Evolutionary conservation across 495 filamentous ascomycete genomes (phyloP).

Genomic region (Talaromyces nanjingensis): DNA sequence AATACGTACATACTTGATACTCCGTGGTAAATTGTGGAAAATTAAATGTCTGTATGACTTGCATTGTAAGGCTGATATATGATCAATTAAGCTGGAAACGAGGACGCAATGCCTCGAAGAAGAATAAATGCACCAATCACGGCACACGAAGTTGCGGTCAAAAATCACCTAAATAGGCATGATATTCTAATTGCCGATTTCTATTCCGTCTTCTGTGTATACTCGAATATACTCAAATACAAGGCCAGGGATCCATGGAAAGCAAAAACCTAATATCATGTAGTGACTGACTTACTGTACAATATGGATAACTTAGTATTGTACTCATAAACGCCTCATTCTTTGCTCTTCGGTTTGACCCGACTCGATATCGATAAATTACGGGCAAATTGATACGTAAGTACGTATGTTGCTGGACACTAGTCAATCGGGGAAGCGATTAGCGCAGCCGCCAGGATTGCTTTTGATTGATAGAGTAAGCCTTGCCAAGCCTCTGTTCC

Average conservation of each 20-base stretch:
- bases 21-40: not conserved
- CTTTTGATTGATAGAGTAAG: not conserved
- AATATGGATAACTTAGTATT: too few species aligned
- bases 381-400: too few species aligned
- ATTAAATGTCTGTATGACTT: not conserved
- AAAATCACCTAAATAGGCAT: not conserved
- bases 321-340: not conserved
- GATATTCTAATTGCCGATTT: not conserved
- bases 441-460: not conserved
- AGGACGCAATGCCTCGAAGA: not conserved
- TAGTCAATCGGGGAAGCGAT: conserved; percentile 2
- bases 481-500: not conserved
- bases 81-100: not conserved
- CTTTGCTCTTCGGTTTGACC: not conserved
- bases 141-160: not conserved
- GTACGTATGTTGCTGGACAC: not conserved
- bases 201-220: not conserved
- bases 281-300: too few species aligned
- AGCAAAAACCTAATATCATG: not conserved
- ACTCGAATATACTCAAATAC: not conserved
- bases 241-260: not conserved
- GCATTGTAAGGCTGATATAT: not conserved
- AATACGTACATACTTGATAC: not conserved
- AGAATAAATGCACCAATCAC: not conserved
- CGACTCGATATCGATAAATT: too few species aligned